These are phyloP conservation scores for Dactylorhiza incarnata DNA, from an alignment of 106 monocot genomes.

Conservation along the genomic window DNA sequence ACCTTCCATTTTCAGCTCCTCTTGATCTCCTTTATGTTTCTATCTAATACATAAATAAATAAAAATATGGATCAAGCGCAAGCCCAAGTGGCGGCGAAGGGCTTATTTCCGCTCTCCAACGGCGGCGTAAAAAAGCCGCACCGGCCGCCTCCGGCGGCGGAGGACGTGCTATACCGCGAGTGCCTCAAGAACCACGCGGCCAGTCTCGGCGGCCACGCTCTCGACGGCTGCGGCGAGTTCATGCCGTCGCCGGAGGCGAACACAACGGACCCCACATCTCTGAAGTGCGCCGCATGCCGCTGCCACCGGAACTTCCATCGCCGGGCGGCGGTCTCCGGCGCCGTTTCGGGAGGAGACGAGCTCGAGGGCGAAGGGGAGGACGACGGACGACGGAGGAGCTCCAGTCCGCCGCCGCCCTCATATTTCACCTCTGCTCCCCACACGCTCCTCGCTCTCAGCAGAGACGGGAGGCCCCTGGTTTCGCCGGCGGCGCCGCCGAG, in stretches of 20 bases:
- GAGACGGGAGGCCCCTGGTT: conserved; percentile 10
- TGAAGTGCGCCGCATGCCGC: conserved; percentile 46
- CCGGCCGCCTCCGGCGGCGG: background rate
- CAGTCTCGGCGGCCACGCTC: conserved; percentile 51
- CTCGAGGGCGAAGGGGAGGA: background rate
- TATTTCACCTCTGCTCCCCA: conserved; percentile 27
- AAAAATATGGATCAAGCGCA: background rate
- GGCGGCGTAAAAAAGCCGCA: background rate
- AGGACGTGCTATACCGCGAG: conserved; percentile 29
- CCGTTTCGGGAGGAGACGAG: conserved; percentile 41
- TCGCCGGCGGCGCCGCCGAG: conserved; percentile 12
- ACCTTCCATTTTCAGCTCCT: too few species aligned
- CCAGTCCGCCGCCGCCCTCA: background rate
- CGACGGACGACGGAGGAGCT: conserved; percentile 1
- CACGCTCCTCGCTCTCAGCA: conserved; percentile 67
- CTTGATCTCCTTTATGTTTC: too few species aligned
- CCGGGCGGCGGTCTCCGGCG: conserved; percentile 60
- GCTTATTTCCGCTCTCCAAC: background rate
- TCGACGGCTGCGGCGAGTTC: conserved; percentile 67
- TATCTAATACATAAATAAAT: background rate
- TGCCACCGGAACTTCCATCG: conserved; percentile 58
- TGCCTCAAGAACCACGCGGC: conserved; percentile 86
- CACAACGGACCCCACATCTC: conserved; percentile 30
- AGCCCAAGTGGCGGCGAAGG: background rate
- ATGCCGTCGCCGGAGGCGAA: conserved; percentile 23